These are phyloP conservation scores for Candida railenensis DNA, from an alignment of 805 yeast species.

Conservation along the genomic window DNA sequence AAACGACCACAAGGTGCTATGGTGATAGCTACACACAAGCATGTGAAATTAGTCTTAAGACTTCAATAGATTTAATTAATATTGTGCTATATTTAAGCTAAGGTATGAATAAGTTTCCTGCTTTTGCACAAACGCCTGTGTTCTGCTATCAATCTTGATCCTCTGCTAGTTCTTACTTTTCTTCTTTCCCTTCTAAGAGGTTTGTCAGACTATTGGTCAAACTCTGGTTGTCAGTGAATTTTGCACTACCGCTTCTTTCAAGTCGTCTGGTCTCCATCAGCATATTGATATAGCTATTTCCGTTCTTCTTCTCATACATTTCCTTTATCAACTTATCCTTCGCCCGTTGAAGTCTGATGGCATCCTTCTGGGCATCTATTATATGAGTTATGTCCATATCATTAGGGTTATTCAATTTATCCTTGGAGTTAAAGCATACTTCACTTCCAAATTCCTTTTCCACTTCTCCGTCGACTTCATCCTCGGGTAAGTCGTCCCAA, in stretches of 20 bases:
- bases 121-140: too few species aligned
- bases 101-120: too few species aligned
- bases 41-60: too few species aligned
- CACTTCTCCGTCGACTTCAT: conserved; percentile 36
- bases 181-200: too few species aligned
- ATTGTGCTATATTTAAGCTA: too few species aligned
- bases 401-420: conserved; percentile 28
- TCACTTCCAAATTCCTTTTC: conserved; percentile 36
- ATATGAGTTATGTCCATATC: conserved; percentile 40
- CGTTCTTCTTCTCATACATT: conserved; percentile 26
- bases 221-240: conserved; percentile 18
- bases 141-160: too few species aligned
- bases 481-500: conserved; percentile 64
- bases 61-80: too few species aligned
- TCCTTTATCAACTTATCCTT: conserved; percentile 44
- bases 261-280: neutral
- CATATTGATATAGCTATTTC: neutral
- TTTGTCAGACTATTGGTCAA: conserved; percentile 21
- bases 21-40: too few species aligned
- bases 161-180: neutral
- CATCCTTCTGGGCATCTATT: conserved; percentile 36
- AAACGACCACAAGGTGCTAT: too few species aligned
- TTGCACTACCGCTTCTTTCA: conserved; percentile 6
- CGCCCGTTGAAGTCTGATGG: conserved; percentile 34
- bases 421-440: conserved; percentile 34